A percentile compares a stretch with the other conserved stretches of the same genome.
These are phyloP conservation scores for Botrytis fabae DNA, from an alignment of 2,329 filamentous ascomycete genomes.

Conservation along the genomic window DNA sequence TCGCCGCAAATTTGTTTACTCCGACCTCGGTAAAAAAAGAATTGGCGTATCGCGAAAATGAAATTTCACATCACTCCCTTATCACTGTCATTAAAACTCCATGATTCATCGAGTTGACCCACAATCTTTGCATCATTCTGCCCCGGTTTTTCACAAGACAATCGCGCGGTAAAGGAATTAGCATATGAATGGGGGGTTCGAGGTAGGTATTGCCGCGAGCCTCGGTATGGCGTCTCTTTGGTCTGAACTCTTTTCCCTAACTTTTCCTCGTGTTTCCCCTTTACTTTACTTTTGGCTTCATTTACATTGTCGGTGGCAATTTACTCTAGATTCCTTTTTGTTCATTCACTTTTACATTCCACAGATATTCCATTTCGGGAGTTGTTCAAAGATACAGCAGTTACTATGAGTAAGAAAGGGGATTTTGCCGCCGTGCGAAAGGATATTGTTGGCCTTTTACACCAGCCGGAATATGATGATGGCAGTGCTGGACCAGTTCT, in stretches of 20 bases:
- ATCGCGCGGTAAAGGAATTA: slow-evolving; percentile 28
- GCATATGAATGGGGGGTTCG: slow-evolving; percentile 5
- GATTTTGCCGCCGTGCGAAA: slow-evolving; percentile 55
- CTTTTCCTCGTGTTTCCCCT: slow-evolving; percentile 24
- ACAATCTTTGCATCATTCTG: slow-evolving; percentile 20
- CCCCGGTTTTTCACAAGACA: slow-evolving; percentile 17
- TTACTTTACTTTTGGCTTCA: not conserved
- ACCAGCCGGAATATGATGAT: slow-evolving; percentile 65
- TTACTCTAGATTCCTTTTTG: slow-evolving; percentile 7
- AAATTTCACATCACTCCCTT: slow-evolving; percentile 14
- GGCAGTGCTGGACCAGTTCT: slow-evolving; percentile 64
- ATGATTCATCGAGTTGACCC: slow-evolving; percentile 29
- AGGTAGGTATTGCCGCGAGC: slow-evolving; percentile 27
- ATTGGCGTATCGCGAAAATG: not conserved
- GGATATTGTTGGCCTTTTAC: slow-evolving; percentile 44
- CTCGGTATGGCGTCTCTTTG: slow-evolving; percentile 31
- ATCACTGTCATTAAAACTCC: slow-evolving; percentile 22
- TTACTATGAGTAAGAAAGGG: slow-evolving; percentile 52
- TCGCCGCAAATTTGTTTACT: not conserved
- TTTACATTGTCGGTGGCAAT: slow-evolving; percentile 3
- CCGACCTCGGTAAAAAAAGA: slow-evolving; percentile 13
- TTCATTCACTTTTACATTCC: not conserved
- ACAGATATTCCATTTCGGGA: not conserved
- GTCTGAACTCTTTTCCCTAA: slow-evolving; percentile 19
- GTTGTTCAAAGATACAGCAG: not conserved